These are phyloP conservation scores for Ophiosphaerella narmari DNA, from an alignment of 2,329 filamentous ascomycete species.

Conservation along the genomic window DNA sequence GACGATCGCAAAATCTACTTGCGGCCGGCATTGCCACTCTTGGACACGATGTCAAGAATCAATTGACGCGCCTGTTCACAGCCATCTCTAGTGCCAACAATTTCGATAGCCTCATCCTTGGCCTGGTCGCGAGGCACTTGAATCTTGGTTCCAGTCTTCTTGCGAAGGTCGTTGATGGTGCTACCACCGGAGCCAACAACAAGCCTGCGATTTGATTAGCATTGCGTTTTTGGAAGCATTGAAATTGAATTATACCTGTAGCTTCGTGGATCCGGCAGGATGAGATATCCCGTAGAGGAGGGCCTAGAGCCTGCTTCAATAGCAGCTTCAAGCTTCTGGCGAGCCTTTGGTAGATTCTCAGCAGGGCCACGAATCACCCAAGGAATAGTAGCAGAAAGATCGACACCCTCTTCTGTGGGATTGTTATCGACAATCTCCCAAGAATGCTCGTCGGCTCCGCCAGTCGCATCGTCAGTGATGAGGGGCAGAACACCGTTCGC, in stretches of 20 bases:
- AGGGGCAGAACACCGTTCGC: constrained; percentile 75
- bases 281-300: constrained; percentile 80
- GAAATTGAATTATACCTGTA: constrained; percentile 58
- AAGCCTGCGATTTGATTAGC: constrained; percentile 54
- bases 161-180: constrained; percentile 91
- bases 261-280: constrained; percentile 84
- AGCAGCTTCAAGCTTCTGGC: constrained; percentile 72
- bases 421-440: constrained; percentile 81
- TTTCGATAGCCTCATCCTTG: constrained; percentile 82
- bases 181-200: constrained; percentile 88
- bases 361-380: constrained; percentile 84
- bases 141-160: constrained; percentile 90
- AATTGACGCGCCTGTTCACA: constrained; percentile 86
- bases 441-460: constrained; percentile 68
- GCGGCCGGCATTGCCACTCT: constrained; percentile 32
- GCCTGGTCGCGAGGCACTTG: constrained; percentile 85
- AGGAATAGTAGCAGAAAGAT: constrained; percentile 66
- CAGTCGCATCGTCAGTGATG: constrained; percentile 78
- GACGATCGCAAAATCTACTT: constrained; percentile 11
- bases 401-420: constrained; percentile 55
- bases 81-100: constrained; percentile 77
- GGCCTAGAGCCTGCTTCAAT: constrained; percentile 73
- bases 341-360: constrained; percentile 82
- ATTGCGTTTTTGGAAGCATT: background rate
- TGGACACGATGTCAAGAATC: constrained; percentile 77